Base-by-base conservation (phyloP, 768 basidiomycete genomes). In the Fomitopsis serialis region DNA sequence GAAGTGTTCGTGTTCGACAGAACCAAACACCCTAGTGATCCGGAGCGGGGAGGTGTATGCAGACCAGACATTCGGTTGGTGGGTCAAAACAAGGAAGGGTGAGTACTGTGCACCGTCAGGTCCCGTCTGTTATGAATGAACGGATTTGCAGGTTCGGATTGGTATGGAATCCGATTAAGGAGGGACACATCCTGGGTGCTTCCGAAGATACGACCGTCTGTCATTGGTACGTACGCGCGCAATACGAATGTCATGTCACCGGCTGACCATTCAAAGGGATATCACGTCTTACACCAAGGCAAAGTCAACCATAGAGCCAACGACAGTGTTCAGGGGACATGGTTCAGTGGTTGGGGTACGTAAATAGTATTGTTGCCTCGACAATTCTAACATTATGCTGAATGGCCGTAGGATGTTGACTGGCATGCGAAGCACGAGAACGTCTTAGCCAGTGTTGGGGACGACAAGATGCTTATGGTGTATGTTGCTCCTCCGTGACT, bases 191-290 rank as follows among this genome's bases (percentile, higher is more conserved):
- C 13, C 74, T 98, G 6, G 92, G 91, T 60, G 91, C 92, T 21
- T 94, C 92, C 4, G 95, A 98, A 68, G 97, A 98, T 68, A 92
- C 87, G 77, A 97, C 95, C 0, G 83, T 98, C 35, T 97, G 93
- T 61, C 84, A 93, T 65, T 99, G 97, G 94, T 90, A 60, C 57
- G 80, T 46, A n/a, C 27, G 45, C 21, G 32, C 19, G 22, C 8
- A 9, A 37, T 22, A 25, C 45, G 48, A 32, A 21, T 48, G 29
- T 11, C 29, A 32, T 32, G 29, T 11, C 29, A 32, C 29, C 11
- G 11, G 11, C 29, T 32, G 6, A 11, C 29, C 32, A 29, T 43
- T 59, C 37, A 58, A 4, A 97, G 93, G 96, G 97, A 99, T 66
- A 73, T 98, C 37, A 92, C 91, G 63, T 82, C 86, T 0, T 99